Conservation (phyloP, 108 stramenopile genomes). For the Cyclotella baltica region DNA sequence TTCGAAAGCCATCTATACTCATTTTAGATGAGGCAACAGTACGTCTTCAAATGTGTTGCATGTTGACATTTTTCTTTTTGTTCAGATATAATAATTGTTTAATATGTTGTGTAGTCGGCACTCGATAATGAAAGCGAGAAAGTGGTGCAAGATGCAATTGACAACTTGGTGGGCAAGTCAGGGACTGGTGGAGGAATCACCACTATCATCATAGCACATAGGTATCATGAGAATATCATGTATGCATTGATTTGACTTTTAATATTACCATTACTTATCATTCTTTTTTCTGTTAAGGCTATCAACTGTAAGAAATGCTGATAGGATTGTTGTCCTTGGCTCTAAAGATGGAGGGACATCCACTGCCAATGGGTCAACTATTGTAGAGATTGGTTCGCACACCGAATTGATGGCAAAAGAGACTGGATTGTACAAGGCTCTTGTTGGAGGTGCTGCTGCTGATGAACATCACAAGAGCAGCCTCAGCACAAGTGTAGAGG, state of each 20-base stretch:
- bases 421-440: constrained; percentile 71
- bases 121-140: constrained; percentile 19
- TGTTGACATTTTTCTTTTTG: not conserved
- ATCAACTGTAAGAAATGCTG: constrained; percentile 86
- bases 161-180: constrained; percentile 61
- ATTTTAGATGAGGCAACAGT: constrained; percentile 41
- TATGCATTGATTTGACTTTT: too few relatives aligned
- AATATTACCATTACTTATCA: too few relatives aligned
- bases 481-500: not conserved
- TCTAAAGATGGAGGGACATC: constrained; percentile 58
- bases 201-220: constrained; percentile 93
- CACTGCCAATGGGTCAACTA: constrained; percentile 24
- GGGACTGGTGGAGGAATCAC: constrained; percentile 64
- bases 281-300: too few relatives aligned
- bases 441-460: constrained; percentile 51
- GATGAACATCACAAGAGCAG: constrained; percentile 4
- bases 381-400: constrained; percentile 92
- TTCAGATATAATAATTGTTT: too few relatives aligned
- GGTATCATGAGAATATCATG: too few relatives aligned
- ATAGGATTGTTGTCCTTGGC: constrained; percentile 91
- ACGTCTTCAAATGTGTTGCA: not conserved
- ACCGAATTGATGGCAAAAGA: constrained; percentile 72
- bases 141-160: constrained; percentile 85
- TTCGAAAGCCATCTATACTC: constrained; percentile 40
- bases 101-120: too few relatives aligned